These are phyloP conservation scores for Ophiobolus disseminans DNA, from an alignment of 2,329 filamentous ascomycete species.

Conservation along the genomic window DNA sequence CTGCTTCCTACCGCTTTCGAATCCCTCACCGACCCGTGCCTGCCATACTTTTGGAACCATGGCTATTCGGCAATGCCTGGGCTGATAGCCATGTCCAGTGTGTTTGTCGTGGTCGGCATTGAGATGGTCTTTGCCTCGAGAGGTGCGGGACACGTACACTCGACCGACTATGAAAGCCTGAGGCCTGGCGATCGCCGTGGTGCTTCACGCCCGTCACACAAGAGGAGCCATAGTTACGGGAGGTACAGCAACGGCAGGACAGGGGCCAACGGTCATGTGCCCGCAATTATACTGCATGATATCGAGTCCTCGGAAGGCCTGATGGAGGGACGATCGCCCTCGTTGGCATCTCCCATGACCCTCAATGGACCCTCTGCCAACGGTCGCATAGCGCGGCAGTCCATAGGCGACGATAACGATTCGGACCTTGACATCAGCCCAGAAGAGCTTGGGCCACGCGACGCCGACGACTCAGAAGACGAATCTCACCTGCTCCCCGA, in stretches of 20 bases:
- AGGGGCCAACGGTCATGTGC: conserved; percentile 29
- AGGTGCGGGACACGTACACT: conserved; percentile 66
- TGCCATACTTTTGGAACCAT: conserved; percentile 49
- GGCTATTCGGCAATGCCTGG: conserved; percentile 50
- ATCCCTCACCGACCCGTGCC: conserved; percentile 50
- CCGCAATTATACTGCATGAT: conserved; percentile 43
- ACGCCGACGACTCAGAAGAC: conserved; percentile 35
- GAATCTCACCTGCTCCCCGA: conserved; percentile 41
- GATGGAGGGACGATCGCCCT: conserved; percentile 42
- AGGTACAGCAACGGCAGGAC: conserved; percentile 34
- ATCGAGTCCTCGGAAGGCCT: conserved; percentile 42
- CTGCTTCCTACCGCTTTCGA: conserved; percentile 51
- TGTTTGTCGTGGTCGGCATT: conserved; percentile 74
- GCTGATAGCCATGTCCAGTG: conserved; percentile 48
- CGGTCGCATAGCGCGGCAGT: conserved; percentile 11
- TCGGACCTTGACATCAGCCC: conserved; percentile 45
- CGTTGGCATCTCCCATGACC: conserved; percentile 31
- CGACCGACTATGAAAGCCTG: conserved; percentile 59
- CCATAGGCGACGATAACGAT: conserved; percentile 35
- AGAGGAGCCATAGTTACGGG: conserved; percentile 42
- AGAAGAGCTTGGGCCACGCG: conserved; percentile 43
- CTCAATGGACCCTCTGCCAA: conserved; percentile 16
- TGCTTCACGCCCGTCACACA: conserved; percentile 30
- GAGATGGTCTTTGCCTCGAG: conserved; percentile 87
- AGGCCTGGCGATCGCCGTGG: conserved; percentile 28